Conservation (phyloP, 2,329 filamentous ascomycete species). For the Cladosporium oxysporum region DNA sequence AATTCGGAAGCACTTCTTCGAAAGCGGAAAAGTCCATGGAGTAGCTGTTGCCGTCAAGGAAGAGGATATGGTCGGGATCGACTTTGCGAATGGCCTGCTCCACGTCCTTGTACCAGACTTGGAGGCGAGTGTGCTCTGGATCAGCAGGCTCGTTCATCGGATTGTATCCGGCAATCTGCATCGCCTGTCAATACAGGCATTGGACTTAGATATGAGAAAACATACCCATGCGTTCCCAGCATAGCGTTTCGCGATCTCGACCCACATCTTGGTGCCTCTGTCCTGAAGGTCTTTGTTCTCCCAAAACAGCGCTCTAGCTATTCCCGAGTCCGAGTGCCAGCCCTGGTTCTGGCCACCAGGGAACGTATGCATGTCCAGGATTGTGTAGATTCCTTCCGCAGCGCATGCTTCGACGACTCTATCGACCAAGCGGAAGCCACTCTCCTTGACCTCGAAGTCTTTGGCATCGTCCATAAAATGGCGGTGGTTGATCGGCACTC, state of each 20-base stretch:
- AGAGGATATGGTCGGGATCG: conserved; percentile 52
- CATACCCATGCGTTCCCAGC: conserved; percentile 47
- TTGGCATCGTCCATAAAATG: conserved; percentile 55
- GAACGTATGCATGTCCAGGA: conserved; percentile 52
- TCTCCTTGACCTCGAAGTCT: conserved; percentile 41
- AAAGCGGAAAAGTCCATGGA: conserved; percentile 47
- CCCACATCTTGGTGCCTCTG: conserved; percentile 53
- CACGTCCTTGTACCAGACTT: conserved; percentile 49
- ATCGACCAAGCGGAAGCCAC: conserved; percentile 54
- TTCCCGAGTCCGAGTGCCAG: conserved; percentile 54
- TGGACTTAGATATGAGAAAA: not conserved
- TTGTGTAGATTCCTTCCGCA: conserved; percentile 52
- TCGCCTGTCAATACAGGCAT: not conserved
- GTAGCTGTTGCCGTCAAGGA: conserved; percentile 41
- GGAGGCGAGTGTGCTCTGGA: conserved; percentile 48
- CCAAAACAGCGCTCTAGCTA: conserved; percentile 52
- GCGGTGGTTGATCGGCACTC: conserved; percentile 63
- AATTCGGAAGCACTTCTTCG: conserved; percentile 44
- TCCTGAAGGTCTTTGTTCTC: conserved; percentile 55
- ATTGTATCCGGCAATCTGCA: conserved; percentile 51
- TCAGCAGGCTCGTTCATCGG: conserved; percentile 56
- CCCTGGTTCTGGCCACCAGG: conserved; percentile 54
- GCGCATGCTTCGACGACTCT: conserved; percentile 52
- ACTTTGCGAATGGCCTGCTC: conserved; percentile 50
- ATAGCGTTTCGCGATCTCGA: conserved; percentile 49